Base-by-base conservation (phyloP, 768 basidiomycete species). In the Ramaria sp. region DNA sequence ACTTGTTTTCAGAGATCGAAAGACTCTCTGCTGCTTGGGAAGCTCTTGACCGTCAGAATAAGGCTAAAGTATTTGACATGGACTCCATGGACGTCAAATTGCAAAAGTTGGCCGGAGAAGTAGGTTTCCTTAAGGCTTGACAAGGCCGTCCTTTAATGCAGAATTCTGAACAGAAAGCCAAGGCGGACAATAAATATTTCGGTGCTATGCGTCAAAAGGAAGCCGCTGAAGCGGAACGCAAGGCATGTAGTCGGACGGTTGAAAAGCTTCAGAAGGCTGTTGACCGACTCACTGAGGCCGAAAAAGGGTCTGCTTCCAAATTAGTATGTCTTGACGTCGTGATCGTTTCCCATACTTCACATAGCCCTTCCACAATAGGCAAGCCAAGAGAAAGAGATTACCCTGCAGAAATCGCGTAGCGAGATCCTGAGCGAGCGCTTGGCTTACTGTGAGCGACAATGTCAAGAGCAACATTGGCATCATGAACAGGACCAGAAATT, bases 181-280 rank as follows among this genome's bases (percentile, higher is more conserved):
- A 95, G 70, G 82, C 88, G 15, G 94, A 97, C 57, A 95, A 93
- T 72, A 97, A 94, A 66, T 98, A 81, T 64, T 98, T 83, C 63
- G 78, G 88, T 16, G 83, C 84, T 2, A 88, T 95, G 83, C 82
- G 92, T 28, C 83, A 85, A 55, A 92, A 87, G 68, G 92, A 96
- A 56, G 82, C 88, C 16, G 69, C 83, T 2, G 88, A 92, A 30
- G 72, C 71, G 1, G 88, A 92, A 64, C 76, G 82, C 44, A 89
- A 89, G 67, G 78, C 72, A 30, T 67, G 82, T 32, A 63, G 70
- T 16, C 75, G 82, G 48, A 74, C 70, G 28, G 65, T 77, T 15
- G 81, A 83, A 60, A 79, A 80, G 52, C 80, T 84, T 59, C 68
- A 72, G 25, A 78, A 77, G 56, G 75, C 78, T 5, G 70, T 93